phyloP scores from a whole-genome alignment of 805 yeast genomes.

The Wickerhamomyces silvicola region DNA sequence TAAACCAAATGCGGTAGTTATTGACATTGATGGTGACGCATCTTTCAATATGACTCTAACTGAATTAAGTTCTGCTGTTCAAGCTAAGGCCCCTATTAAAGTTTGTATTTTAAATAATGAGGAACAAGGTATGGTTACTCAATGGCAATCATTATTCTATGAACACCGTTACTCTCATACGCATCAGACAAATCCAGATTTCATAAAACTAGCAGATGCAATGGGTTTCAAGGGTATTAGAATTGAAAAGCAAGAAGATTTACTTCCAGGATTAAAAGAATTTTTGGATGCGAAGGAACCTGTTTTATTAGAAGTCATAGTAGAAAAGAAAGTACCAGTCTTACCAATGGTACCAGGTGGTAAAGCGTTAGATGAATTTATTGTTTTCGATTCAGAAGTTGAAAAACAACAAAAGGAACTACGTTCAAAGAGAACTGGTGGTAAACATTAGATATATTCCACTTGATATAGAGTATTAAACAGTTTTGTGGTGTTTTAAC shows the following conservation, averaged over 20 bases:
- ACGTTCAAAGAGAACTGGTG: slow-evolving; percentile 68
- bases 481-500: no score
- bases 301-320: slow-evolving; percentile 81
- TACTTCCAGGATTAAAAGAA: slow-evolving; percentile 50
- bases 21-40: slow-evolving; percentile 98
- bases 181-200: slow-evolving; percentile 92
- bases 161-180: slow-evolving; percentile 98
- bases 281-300: slow-evolving; percentile 72
- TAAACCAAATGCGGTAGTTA: slow-evolving; percentile 88
- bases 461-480: no score
- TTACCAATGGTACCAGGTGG: slow-evolving; percentile 98
- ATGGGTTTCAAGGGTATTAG: slow-evolving; percentile 87
- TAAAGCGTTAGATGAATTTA: slow-evolving; percentile 88
- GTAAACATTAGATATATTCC: slow-evolving; percentile 64
- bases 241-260: slow-evolving; percentile 61
- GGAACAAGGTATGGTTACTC: slow-evolving; percentile 99
- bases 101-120: slow-evolving; percentile 87
- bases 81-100: slow-evolving; percentile 87
- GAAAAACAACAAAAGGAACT: slow-evolving; percentile 65
- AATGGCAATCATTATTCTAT: slow-evolving; percentile 97
- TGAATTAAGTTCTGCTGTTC: slow-evolving; percentile 91
- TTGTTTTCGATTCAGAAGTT: slow-evolving; percentile 75
- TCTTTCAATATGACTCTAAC: slow-evolving; percentile 97
- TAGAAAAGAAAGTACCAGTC: slow-evolving; percentile 88
- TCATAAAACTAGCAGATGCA: slow-evolving; percentile 86